Conservation (phyloP, 345 rosid species). For the Camelina laxa region DNA sequence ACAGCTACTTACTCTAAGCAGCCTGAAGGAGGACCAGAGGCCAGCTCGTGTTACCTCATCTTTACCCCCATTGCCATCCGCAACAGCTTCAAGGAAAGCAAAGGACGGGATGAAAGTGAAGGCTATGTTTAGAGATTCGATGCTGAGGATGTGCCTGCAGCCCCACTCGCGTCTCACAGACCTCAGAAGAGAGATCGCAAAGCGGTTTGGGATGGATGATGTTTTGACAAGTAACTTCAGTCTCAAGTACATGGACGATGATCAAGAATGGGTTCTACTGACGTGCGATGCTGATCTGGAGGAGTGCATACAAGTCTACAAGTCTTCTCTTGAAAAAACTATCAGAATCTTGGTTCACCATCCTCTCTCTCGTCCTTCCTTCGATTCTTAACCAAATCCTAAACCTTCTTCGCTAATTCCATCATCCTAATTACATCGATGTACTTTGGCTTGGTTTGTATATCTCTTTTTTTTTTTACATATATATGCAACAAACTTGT, state of each 20-base stretch:
- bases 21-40: constrained; percentile 50
- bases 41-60: constrained; percentile 49
- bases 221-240: constrained; percentile 43
- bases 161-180: constrained; percentile 56
- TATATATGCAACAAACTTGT: constrained; percentile 18
- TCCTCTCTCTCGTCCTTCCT: constrained; percentile 44
- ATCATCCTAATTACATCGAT: background rate
- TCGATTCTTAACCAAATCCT: constrained; percentile 15
- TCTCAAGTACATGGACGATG: constrained; percentile 77
- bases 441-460: constrained; percentile 37
- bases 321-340: constrained; percentile 51
- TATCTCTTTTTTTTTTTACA: background rate
- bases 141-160: constrained; percentile 58
- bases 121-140: constrained; percentile 65
- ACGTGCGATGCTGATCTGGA: constrained; percentile 84
- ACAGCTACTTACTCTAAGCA: constrained; percentile 53
- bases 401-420: constrained; percentile 17
- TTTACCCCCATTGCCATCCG: constrained; percentile 45
- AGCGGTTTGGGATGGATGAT: constrained; percentile 56
- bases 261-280: constrained; percentile 75
- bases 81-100: constrained; percentile 34
- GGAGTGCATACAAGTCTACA: constrained; percentile 80
- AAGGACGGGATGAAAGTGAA: constrained; percentile 55
- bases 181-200: constrained; percentile 61
- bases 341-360: constrained; percentile 63